Conservation (phyloP, 805 yeast genomes). For the Vanderwaltozyma yarrowii region DNA sequence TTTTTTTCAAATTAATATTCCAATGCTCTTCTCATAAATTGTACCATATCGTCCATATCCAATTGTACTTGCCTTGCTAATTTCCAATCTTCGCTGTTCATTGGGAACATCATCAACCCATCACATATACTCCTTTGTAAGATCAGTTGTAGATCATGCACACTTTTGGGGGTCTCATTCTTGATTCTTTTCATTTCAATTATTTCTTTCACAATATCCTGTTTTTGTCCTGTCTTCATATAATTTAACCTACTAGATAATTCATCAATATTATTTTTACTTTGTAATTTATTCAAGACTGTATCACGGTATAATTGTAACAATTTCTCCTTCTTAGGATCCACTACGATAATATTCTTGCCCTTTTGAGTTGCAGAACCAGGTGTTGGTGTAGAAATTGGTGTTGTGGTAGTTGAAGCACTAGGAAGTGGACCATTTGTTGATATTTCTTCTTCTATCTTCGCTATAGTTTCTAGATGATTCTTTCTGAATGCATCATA, state of each 20-base stretch:
- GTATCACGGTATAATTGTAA: constrained; percentile 26
- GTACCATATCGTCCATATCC: constrained; percentile 27
- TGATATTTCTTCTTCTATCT: constrained; percentile 17
- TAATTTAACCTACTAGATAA: constrained; percentile 10
- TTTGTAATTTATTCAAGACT: constrained; percentile 24
- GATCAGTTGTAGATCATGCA: constrained; percentile 24
- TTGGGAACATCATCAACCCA: constrained; percentile 18
- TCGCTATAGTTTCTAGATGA: constrained; percentile 9
- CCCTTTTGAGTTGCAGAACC: background rate
- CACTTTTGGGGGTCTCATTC: constrained; percentile 22
- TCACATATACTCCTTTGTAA: constrained; percentile 25
- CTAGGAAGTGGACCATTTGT: constrained; percentile 1
- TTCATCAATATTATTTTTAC: constrained; percentile 17
- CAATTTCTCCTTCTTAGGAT: constrained; percentile 23
- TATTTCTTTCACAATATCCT: constrained; percentile 6
- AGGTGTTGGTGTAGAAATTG: constrained; percentile 2
- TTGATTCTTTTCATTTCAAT: constrained; percentile 15
- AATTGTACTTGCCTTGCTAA: constrained; percentile 21
- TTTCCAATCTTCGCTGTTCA: constrained; percentile 18
- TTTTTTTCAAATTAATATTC: constrained; percentile 16
- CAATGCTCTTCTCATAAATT: constrained; percentile 27
- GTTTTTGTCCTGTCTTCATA: background rate
- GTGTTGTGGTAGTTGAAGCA: background rate
- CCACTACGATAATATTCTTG: constrained; percentile 5
- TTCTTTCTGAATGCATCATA: constrained; percentile 9